These are phyloP conservation scores for Hyaloperonospora arabidopsidis DNA, from an alignment of 352 stramenopile genomes.

Conservation along the genomic window DNA sequence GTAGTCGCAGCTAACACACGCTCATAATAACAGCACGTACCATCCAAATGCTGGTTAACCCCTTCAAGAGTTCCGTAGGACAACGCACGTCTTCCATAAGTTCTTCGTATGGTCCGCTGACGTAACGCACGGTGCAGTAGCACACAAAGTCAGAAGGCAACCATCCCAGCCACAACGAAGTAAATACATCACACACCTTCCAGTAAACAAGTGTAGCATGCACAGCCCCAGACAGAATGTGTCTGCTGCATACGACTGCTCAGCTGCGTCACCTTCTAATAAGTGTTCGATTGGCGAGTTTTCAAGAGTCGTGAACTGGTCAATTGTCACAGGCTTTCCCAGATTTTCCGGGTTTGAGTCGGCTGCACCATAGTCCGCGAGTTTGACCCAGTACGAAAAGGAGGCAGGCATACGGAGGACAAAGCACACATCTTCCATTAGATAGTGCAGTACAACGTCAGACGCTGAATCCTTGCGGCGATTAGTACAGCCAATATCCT, in stretches of 20 bases:
- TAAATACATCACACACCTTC: conserved; percentile 41
- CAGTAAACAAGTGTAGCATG: conserved; percentile 95
- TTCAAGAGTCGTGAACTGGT: conserved; percentile 97
- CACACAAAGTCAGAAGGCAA: not conserved
- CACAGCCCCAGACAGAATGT: conserved; percentile 94
- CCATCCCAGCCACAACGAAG: not conserved
- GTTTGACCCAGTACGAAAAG: conserved; percentile 89
- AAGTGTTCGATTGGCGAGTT: conserved; percentile 96
- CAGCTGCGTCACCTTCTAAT: conserved; percentile 85
- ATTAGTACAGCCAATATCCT: conserved; percentile 50
- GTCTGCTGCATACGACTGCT: conserved; percentile 90
- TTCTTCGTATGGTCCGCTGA: conserved; percentile 95
- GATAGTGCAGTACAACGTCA: conserved; percentile 49
- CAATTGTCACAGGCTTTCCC: conserved; percentile 86
- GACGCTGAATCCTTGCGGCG: conserved; percentile 28
- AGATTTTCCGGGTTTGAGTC: conserved; percentile 85
- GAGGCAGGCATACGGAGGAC: conserved; percentile 45
- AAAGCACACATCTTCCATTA: conserved; percentile 48
- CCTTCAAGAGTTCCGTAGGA: conserved; percentile 72
- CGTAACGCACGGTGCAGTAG: conserved; percentile 6
- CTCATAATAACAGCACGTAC: conserved; percentile 22
- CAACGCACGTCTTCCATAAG: conserved; percentile 90
- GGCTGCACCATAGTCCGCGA: conserved; percentile 97
- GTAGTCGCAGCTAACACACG: not conserved
- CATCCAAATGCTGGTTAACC: conserved; percentile 87